Evolutionary conservation across 2,329 filamentous ascomycete genomes (phyloP).

Genomic region (Aspergillus sp.): DNA sequence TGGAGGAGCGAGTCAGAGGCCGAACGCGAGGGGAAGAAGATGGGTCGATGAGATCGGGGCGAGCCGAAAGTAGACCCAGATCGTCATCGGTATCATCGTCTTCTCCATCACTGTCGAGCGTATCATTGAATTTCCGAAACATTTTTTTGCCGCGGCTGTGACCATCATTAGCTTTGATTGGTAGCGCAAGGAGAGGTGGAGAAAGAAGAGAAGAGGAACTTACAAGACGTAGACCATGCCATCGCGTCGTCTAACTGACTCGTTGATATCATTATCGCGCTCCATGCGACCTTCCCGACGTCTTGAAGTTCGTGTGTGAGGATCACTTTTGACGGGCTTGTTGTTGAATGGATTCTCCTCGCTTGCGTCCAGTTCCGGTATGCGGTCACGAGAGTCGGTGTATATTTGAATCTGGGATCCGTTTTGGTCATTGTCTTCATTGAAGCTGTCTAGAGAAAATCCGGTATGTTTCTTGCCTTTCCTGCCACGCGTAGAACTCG

Average conservation of each 20-base stretch:
- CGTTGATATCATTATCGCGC: conserved; percentile 46
- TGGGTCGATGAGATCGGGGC: conserved; percentile 38
- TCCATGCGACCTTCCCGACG: conserved; percentile 30
- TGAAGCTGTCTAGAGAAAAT: conserved; percentile 47
- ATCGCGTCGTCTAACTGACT: conserved; percentile 53
- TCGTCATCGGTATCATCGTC: conserved; percentile 44
- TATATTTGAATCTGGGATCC: conserved; percentile 55
- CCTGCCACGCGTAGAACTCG: conserved; percentile 47
- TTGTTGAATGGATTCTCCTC: conserved; percentile 58
- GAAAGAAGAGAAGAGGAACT: conserved; percentile 35
- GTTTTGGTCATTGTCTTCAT: conserved; percentile 28
- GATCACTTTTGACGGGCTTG: conserved; percentile 34
- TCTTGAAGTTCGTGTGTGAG: conserved; percentile 30
- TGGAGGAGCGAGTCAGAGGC: conserved; percentile 56
- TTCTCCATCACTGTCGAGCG: conserved; percentile 37
- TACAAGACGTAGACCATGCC: conserved; percentile 64
- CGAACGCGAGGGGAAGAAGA: conserved; percentile 35
- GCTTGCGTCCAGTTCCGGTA: conserved; percentile 53
- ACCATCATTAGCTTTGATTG: conserved; percentile 25
- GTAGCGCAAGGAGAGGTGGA: not conserved
- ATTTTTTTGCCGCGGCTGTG: conserved; percentile 61
- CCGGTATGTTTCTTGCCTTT: conserved; percentile 47
- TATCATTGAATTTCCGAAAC: conserved; percentile 55
- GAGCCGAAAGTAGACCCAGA: conserved; percentile 41
- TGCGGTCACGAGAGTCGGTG: conserved; percentile 62